Base-by-base conservation (phyloP, 2,329 filamentous ascomycete species). In the Aspergillus latus region DNA sequence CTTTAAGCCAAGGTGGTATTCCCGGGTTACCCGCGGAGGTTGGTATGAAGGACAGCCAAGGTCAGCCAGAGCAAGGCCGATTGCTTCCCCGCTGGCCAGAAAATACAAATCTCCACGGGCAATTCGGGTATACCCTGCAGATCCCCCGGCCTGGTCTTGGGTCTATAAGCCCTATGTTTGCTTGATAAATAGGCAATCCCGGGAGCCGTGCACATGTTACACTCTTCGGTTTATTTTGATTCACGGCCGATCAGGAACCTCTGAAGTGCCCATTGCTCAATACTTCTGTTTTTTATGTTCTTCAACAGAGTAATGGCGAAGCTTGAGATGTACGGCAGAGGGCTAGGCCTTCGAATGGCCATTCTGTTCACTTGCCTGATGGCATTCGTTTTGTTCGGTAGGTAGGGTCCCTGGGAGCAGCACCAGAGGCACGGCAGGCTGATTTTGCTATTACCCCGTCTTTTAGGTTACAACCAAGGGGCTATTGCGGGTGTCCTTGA, bases 401-500 rank as follows among this genome's bases (percentile, higher is more conserved):
- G 32, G 62, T 39, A n/a, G 29, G 26, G 5, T 54, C 28, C 39
- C 36, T 45, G 39, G 13, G 13, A 9, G 8, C 32, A 49, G 7
- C 32, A 21, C 15, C 40, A 48, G 40, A 51, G 34, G 21, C 47
- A n/a, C 49, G 39, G 45, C 42, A 42, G 30, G 32, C 57, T 62
- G 43, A 61, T 54, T 26, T 42, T 42, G 39, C 28, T 43, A 9
- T 52, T 39, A 40, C 21, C 32, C 21, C 21, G n/a, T 32, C 37
- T 7, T 56, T 32, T 52, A 70, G 78, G 77, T 2, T 81, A 81
- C 44, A 79, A 81, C 30, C 78, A 81, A 60, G 78, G 78, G 42
- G 76, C 80, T 0, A 80, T 80, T 58, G 74, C 76, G 2, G 77
- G 77, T 9, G 77, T 82, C 13, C 68, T 81, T 8, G 72, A 76